These are phyloP conservation scores for Lichenothelia convexa DNA, from an alignment of 495 filamentous ascomycete genomes.

Conservation along the genomic window DNA sequence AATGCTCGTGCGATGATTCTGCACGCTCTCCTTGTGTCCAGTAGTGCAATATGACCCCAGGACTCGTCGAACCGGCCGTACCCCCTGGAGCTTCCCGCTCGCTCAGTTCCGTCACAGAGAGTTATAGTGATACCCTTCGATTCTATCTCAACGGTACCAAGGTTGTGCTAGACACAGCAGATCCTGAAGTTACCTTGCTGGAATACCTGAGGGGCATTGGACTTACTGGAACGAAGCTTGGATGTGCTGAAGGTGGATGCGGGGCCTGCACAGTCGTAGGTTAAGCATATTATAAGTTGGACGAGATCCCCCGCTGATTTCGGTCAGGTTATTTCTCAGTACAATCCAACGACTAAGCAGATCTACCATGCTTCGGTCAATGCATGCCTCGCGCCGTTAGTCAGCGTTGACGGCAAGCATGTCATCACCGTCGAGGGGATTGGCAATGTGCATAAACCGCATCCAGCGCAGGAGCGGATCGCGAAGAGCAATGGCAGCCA, in stretches of 20 bases:
- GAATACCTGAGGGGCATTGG: slow-evolving; percentile 86
- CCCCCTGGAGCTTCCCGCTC: slow-evolving; percentile 24
- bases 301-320: too few relatives aligned
- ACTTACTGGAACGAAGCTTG: slow-evolving; percentile 45
- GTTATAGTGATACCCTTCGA: slow-evolving; percentile 40
- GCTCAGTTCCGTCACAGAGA: slow-evolving; percentile 37
- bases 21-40: too few relatives aligned
- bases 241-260: slow-evolving; percentile 89
- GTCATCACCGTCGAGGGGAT: slow-evolving; percentile 98
- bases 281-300: too few relatives aligned
- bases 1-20: too few relatives aligned
- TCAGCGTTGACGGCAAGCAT: slow-evolving; percentile 92
- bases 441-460: slow-evolving; percentile 68
- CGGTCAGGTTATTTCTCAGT: slow-evolving; percentile 80
- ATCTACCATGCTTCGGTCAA: slow-evolving; percentile 90
- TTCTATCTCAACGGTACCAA: slow-evolving; percentile 97
- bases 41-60: slow-evolving; percentile 42
- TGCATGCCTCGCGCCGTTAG: slow-evolving; percentile 80
- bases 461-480: slow-evolving; percentile 83
- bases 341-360: slow-evolving; percentile 74
- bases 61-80: slow-evolving; percentile 34
- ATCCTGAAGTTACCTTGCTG: slow-evolving; percentile 82
- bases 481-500: slow-evolving; percentile 49
- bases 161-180: slow-evolving; percentile 55
- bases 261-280: slow-evolving; percentile 93